A percentile compares a stretch with the other conserved stretches of the same genome.
Evolutionary conservation across 108 stramenopile species (phyloP).

Genomic region (Asterionellopsis glacialis): DNA sequence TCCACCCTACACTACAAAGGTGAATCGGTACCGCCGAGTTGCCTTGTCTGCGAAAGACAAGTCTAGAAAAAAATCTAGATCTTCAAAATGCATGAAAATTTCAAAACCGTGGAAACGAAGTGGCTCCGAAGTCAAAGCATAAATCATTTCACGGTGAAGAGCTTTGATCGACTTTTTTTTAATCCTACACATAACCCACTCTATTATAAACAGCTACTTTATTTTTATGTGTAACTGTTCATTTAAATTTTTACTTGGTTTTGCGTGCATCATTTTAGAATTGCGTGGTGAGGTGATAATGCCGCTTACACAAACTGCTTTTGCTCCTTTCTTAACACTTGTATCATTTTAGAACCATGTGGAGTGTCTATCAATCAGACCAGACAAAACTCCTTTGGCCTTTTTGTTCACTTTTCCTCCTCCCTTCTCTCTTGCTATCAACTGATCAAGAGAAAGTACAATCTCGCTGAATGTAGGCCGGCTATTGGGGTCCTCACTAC

Average conservation of each 20-base stretch:
- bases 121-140: conserved; percentile 3
- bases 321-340: too few relatives aligned
- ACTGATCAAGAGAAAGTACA: conserved; percentile 47
- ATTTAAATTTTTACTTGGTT: too few relatives aligned
- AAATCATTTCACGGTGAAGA: neutral
- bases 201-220: too few relatives aligned
- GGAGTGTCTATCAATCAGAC: conserved; percentile 85
- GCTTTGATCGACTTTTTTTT: too few relatives aligned
- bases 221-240: too few relatives aligned
- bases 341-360: conserved; percentile 74
- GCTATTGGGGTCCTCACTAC: conserved; percentile 9
- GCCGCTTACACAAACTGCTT: too few relatives aligned
- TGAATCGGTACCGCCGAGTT: conserved; percentile 8
- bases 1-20: neutral
- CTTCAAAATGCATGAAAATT: conserved; percentile 64
- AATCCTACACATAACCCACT: too few relatives aligned
- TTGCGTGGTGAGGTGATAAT: too few relatives aligned
- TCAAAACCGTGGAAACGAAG: conserved; percentile 70
- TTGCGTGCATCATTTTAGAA: too few relatives aligned
- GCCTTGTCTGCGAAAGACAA: conserved; percentile 12
- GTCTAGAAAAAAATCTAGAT: conserved; percentile 2
- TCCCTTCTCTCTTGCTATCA: conserved; percentile 64
- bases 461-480: conserved; percentile 74
- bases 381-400: conserved; percentile 35
- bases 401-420: conserved; percentile 38